Conservation (phyloP, 2,329 filamentous ascomycete species). For the Phialophora macrospora region DNA sequence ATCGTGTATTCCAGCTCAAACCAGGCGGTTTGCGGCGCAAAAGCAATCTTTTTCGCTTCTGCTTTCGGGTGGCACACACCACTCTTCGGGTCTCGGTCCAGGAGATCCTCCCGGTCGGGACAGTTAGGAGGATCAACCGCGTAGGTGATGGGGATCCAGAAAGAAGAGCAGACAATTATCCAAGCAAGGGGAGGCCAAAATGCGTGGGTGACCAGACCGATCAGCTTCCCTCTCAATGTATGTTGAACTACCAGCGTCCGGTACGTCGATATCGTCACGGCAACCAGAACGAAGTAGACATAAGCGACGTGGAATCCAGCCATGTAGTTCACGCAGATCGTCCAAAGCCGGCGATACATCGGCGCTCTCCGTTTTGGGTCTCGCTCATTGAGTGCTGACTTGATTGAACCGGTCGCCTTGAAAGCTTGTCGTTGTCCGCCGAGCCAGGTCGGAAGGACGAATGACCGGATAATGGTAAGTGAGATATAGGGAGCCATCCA, state of each 20-base stretch:
- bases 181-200: conserved; percentile 61
- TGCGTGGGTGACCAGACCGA: conserved; percentile 60
- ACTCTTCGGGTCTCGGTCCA: conserved; percentile 58
- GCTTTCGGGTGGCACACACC: conserved; percentile 55
- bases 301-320: conserved; percentile 61
- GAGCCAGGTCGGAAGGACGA: conserved; percentile 64
- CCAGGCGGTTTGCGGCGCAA: conserved; percentile 59
- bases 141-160: conserved; percentile 66
- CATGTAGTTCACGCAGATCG: conserved; percentile 62
- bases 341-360: conserved; percentile 59
- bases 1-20: conserved; percentile 62
- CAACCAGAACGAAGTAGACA: conserved; percentile 59
- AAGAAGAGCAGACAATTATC: conserved; percentile 59
- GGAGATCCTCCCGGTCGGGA: conserved; percentile 62
- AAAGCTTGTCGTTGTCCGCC: conserved; percentile 64
- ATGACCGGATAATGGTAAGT: conserved; percentile 62
- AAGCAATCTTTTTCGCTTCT: conserved; percentile 61
- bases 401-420: conserved; percentile 64
- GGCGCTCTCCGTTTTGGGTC: conserved; percentile 49
- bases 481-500: conserved; percentile 69
- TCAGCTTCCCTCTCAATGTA: conserved; percentile 50
- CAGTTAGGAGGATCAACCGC: conserved; percentile 64
- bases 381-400: conserved; percentile 63
- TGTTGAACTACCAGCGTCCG: conserved; percentile 54
- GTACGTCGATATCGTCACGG: conserved; percentile 57